These are phyloP conservation scores for Aspergillus baeticus DNA, from an alignment of 495 filamentous ascomycete genomes.

Conservation along the genomic window DNA sequence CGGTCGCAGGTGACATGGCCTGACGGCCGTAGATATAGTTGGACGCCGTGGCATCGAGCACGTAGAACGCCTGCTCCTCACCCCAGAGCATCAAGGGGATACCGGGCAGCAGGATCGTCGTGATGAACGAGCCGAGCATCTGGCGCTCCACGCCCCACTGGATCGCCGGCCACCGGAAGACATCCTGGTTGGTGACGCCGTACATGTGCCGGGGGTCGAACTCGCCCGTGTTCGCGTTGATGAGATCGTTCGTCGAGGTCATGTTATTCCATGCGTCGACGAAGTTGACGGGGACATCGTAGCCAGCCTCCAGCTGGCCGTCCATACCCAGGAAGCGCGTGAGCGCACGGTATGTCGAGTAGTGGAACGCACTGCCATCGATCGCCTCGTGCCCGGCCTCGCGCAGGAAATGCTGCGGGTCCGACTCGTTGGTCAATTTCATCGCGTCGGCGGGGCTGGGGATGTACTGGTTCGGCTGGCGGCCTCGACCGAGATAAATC, in stretches of 20 bases:
- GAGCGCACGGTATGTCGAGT: constrained; percentile 66
- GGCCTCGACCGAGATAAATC: constrained; percentile 64
- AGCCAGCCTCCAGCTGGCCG: constrained; percentile 58
- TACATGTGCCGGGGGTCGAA: constrained; percentile 73
- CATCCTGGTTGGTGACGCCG: constrained; percentile 71
- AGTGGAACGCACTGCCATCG: constrained; percentile 68
- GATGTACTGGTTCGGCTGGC: constrained; percentile 49
- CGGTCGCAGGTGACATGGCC: constrained; percentile 61
- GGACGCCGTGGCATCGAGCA: constrained; percentile 62
- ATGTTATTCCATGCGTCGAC: constrained; percentile 58
- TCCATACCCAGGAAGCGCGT: constrained; percentile 65
- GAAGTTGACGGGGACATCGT: constrained; percentile 59
- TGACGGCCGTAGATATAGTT: constrained; percentile 73
- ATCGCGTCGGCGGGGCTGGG: constrained; percentile 43
- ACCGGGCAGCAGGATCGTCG: constrained; percentile 62
- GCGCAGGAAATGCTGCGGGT: constrained; percentile 53
- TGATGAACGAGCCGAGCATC: constrained; percentile 61
- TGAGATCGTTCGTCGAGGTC: constrained; percentile 59
- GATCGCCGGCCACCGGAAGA: constrained; percentile 70
- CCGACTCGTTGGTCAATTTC: constrained; percentile 40
- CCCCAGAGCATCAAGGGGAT: constrained; percentile 65
- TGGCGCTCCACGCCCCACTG: constrained; percentile 59
- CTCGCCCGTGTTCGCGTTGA: constrained; percentile 61
- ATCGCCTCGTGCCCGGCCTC: constrained; percentile 54
- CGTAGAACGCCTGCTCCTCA: constrained; percentile 69